A percentile compares a stretch with the other conserved stretches of the same genome.
These are phyloP conservation scores for Incumbomyces lentus DNA, from an alignment of 2,329 filamentous ascomycete genomes.

Conservation along the genomic window DNA sequence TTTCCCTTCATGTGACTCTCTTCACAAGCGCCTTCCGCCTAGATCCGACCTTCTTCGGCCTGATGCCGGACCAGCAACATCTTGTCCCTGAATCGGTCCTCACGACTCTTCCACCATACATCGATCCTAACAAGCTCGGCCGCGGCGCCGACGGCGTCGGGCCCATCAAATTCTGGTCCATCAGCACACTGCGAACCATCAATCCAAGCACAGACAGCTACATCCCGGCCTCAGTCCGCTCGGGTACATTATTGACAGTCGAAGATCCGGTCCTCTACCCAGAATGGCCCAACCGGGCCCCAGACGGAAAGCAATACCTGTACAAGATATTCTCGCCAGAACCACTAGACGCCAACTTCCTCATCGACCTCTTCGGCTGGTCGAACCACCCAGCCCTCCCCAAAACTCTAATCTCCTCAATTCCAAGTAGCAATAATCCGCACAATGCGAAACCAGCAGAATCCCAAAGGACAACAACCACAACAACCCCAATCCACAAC, in stretches of 20 bases:
- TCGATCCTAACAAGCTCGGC: slow-evolving; percentile 33
- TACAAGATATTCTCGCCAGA: slow-evolving; percentile 59
- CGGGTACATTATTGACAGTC: background rate
- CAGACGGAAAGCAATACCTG: slow-evolving; percentile 33
- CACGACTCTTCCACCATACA: slow-evolving; percentile 62
- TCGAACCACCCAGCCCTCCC: slow-evolving; percentile 16
- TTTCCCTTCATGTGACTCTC: slow-evolving; percentile 76
- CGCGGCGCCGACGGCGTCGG: slow-evolving; percentile 51
- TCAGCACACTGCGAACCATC: slow-evolving; percentile 60
- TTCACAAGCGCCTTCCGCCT: slow-evolving; percentile 69
- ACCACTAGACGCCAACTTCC: slow-evolving; percentile 36
- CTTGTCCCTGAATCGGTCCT: slow-evolving; percentile 64
- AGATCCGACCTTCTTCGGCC: slow-evolving; percentile 61
- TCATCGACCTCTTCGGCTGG: slow-evolving; percentile 40
- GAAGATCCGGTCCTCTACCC: background rate
- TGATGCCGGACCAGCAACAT: slow-evolving; percentile 37
- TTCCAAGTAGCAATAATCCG: no score
- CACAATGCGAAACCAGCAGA: no score
- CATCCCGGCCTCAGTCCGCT: slow-evolving; percentile 12
- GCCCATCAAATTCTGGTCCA: slow-evolving; percentile 70
- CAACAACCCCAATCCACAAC: slow-evolving; percentile 16
- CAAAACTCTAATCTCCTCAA: background rate
- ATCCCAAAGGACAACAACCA: background rate
- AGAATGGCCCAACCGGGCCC: background rate
- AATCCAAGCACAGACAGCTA: slow-evolving; percentile 40